These are phyloP conservation scores for Cryphonectria nitschkei DNA, from an alignment of 2,329 filamentous ascomycete species.

Conservation along the genomic window DNA sequence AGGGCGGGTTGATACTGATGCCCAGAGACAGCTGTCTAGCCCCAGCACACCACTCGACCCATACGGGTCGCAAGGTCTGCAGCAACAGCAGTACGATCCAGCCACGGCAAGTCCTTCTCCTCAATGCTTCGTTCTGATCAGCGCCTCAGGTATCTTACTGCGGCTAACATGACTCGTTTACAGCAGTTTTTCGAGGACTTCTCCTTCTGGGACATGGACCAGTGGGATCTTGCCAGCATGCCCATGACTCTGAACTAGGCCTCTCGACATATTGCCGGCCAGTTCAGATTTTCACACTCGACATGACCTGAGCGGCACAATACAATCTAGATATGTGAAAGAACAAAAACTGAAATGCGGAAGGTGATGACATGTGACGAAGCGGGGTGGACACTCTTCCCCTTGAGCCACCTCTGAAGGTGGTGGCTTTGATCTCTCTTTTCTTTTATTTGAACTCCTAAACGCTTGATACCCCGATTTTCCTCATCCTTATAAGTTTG, in stretches of 20 bases:
- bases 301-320: neutral
- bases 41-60: conserved; percentile 17
- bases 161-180: conserved; percentile 8
- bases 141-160: neutral
- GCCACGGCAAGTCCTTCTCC: conserved; percentile 16
- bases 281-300: neutral
- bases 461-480: conserved; percentile 15
- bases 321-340: neutral
- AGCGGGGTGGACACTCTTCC: neutral
- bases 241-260: conserved; percentile 18
- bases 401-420: neutral
- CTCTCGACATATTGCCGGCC: too few relatives aligned
- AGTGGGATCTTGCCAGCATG: conserved; percentile 35
- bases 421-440: neutral
- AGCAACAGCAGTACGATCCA: conserved; percentile 11
- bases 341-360: neutral
- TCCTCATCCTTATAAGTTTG: neutral
- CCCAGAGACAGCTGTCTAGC: neutral
- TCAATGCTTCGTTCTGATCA: too few relatives aligned
- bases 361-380: neutral
- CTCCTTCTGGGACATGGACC: conserved; percentile 43
- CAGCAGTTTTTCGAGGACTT: conserved; percentile 28
- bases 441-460: neutral
- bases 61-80: conserved; percentile 16
- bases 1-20: neutral